Base-by-base conservation (phyloP, 352 stramenopile genomes). In the Phytopythium cucurbitacearum region DNA sequence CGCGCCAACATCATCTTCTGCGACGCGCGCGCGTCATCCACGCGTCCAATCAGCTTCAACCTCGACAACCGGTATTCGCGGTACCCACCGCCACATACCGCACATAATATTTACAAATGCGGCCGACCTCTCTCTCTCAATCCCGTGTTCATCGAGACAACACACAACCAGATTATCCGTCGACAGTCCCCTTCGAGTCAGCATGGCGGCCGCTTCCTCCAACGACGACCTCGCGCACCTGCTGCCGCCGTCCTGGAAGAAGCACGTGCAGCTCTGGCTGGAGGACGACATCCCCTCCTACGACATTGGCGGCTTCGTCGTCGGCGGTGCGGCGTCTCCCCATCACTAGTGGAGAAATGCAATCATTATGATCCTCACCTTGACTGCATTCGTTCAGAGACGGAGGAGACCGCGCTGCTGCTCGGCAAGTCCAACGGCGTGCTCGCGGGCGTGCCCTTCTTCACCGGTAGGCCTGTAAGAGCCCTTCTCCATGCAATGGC, bases 231-330 rank as follows among this genome's bases (percentile, higher is more conserved):
- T 89, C 44, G 75, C 80, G 50, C 72, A 89, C 63, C 57, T 91
- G 21, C 59, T 94, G 33, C 83, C 83, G 12, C 80, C 83, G 9
- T 78, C 80, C 35, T 94, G 83, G 83, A 89, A 90, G 64, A 89
- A 88, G 57, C 71, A 94, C 65, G 86, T 96, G 47, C 79, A 92
- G 59, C 69, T 88, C n/a, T 99, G 95, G 95, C 74, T 99, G 3
- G 76, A 97, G 62, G 95, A 98, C 61, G 97, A 99, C 75, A 96
- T 98, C 49, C 96, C 96, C 16, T 91, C 76, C 43, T 98, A 98
- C 61, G 96, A 99, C 75, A 96, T 99, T 13, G 96, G 97, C 48
- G 97, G 97, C 54, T 97, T 98, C 55, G 96, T 99, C n/a, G 97
- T 99, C 12, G 97, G 97, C 48, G 78, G 68, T 77, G 52, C 54